Evolutionary conservation across 768 basidiomycete genomes (phyloP).

Genomic region (Suillus brevipes): DNA sequence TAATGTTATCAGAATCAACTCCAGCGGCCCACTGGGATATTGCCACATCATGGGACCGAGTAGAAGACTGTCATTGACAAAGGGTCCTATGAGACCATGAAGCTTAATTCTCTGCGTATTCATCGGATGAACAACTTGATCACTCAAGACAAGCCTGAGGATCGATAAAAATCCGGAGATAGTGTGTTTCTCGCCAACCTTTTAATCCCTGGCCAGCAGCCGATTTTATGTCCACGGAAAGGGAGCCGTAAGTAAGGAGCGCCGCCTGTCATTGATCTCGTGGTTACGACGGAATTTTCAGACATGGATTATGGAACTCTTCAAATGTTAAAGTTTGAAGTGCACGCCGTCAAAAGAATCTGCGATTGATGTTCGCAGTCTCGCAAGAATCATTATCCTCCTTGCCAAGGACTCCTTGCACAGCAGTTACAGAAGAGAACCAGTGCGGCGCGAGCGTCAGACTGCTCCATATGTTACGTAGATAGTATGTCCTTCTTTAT

Average conservation of each 20-base stretch:
- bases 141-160: background rate
- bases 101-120: background rate
- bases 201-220: background rate
- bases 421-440: slow-evolving; percentile 10
- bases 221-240: slow-evolving; percentile 4
- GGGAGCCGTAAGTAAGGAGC: slow-evolving; percentile 1
- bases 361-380: slow-evolving; percentile 2
- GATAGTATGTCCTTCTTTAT: background rate
- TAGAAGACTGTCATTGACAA: slow-evolving; percentile 7
- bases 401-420: background rate
- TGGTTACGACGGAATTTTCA: slow-evolving; percentile 8
- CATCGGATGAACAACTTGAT: background rate
- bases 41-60: slow-evolving; percentile 20
- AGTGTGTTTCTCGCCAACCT: background rate
- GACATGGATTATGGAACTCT: slow-evolving; percentile 4
- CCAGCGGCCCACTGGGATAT: slow-evolving; percentile 21
- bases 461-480: background rate
- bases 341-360: slow-evolving; percentile 4
- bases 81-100: too few species aligned
- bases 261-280: slow-evolving; percentile 5
- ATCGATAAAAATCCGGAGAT: background rate
- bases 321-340: slow-evolving; percentile 6
- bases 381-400: slow-evolving; percentile 5
- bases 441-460: background rate
- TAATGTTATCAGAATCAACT: slow-evolving; percentile 19